Conservation (phyloP, 306 rosid genomes). For the Vicia sativa region DNA sequence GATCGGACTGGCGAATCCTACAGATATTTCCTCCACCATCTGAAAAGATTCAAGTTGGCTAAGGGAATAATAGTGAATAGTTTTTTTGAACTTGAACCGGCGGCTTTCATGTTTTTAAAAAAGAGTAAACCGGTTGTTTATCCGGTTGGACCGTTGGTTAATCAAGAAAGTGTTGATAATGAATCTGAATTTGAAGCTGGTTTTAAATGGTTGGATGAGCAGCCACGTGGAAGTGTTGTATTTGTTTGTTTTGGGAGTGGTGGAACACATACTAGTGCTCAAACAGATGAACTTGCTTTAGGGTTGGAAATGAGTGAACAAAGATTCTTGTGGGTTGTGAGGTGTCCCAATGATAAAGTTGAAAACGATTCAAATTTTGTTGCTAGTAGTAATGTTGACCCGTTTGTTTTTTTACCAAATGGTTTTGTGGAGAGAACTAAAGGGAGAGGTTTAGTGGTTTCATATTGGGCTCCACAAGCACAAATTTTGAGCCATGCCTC, state of each 20-base stretch:
- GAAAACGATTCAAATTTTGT: slow-evolving; percentile 2
- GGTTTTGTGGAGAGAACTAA: slow-evolving; percentile 58
- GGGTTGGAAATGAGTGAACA: slow-evolving; percentile 38
- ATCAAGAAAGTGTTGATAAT: neutral
- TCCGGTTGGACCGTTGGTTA: slow-evolving; percentile 53
- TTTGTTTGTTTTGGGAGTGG: slow-evolving; percentile 39
- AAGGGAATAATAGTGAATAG: slow-evolving; percentile 60
- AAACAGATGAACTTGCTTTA: slow-evolving; percentile 29
- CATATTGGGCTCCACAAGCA: slow-evolving; percentile 43
- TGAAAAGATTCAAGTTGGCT: slow-evolving; percentile 46
- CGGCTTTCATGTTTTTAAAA: slow-evolving; percentile 38
- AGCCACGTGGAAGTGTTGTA: slow-evolving; percentile 31
- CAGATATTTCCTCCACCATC: slow-evolving; percentile 49
- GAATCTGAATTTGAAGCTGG: neutral
- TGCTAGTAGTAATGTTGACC: neutral
- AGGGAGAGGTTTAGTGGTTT: slow-evolving; percentile 22
- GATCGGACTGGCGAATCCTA: slow-evolving; percentile 62
- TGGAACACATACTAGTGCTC: slow-evolving; percentile 8
- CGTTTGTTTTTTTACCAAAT: slow-evolving; percentile 30
- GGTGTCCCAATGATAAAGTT: slow-evolving; percentile 29
- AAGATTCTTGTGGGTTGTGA: slow-evolving; percentile 40
- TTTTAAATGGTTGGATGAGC: slow-evolving; percentile 34
- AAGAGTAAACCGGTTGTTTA: slow-evolving; percentile 5
- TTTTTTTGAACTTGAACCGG: slow-evolving; percentile 67
- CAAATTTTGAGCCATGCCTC: slow-evolving; percentile 30